Conservation (phyloP, 2,329 filamentous ascomycete genomes). For the Teratosphaeriaceae sp. region DNA sequence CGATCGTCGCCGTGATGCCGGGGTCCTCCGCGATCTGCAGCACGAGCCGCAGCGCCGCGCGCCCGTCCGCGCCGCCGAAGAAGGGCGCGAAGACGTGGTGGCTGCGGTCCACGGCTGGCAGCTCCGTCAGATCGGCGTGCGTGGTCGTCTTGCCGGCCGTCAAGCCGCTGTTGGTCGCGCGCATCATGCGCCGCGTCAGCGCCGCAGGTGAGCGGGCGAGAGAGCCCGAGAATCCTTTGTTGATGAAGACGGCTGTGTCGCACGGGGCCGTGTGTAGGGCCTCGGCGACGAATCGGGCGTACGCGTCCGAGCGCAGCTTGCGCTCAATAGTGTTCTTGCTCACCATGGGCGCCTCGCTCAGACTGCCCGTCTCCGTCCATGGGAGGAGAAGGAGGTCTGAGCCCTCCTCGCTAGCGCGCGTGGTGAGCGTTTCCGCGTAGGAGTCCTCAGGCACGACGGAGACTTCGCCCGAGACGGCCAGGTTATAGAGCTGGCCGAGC, state of each 20-base stretch:
- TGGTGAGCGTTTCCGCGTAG: slow-evolving; percentile 70
- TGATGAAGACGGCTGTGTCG: slow-evolving; percentile 73
- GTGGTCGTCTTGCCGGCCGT: no score
- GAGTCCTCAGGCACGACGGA: slow-evolving; percentile 70
- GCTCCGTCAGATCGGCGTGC: slow-evolving; percentile 48
- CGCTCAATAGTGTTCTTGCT: slow-evolving; percentile 47
- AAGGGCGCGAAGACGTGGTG: slow-evolving; percentile 86
- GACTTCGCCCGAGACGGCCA: slow-evolving; percentile 78
- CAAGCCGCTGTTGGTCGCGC: slow-evolving; percentile 51
- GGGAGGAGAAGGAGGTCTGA: slow-evolving; percentile 72
- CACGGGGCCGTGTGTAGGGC: slow-evolving; percentile 58
- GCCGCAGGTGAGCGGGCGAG: slow-evolving; percentile 25
- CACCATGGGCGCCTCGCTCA: slow-evolving; percentile 57
- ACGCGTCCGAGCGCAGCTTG: slow-evolving; percentile 56
- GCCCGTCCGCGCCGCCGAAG: slow-evolving; percentile 77
- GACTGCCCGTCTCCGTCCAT: slow-evolving; percentile 77
- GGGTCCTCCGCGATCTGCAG: slow-evolving; percentile 77
- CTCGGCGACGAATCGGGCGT: slow-evolving; percentile 66
- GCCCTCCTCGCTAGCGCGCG: slow-evolving; percentile 48
- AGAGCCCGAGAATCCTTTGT: slow-evolving; percentile 57
- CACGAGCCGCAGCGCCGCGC: slow-evolving; percentile 69
- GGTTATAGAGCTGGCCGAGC: slow-evolving; percentile 75
- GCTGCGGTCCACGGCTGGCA: slow-evolving; percentile 57
- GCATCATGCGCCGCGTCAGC: slow-evolving; percentile 52
- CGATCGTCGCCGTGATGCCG: slow-evolving; percentile 70